Conservation (phyloP, 2,329 filamentous ascomycete species). For the Bimuria novae-zelandiae region DNA sequence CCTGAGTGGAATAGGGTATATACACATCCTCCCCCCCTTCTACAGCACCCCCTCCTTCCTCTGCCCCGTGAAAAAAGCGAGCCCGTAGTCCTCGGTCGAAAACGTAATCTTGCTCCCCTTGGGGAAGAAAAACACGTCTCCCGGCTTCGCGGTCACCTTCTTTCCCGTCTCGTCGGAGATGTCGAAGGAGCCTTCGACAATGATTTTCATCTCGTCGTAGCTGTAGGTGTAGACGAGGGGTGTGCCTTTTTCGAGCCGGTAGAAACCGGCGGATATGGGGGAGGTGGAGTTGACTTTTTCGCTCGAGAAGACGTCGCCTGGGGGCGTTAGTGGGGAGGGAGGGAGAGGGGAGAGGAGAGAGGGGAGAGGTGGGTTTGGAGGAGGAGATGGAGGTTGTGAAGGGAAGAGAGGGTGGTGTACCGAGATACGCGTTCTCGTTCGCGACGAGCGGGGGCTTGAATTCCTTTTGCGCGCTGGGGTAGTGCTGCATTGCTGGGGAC, state of each 20-base stretch:
- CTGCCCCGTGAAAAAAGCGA: slow-evolving; percentile 61
- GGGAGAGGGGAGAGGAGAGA: slow-evolving; percentile 51
- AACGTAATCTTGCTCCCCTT: slow-evolving; percentile 70
- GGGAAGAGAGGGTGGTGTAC: slow-evolving; percentile 27
- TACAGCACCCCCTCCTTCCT: slow-evolving; percentile 41
- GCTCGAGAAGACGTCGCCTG: slow-evolving; percentile 36
- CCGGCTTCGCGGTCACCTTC: slow-evolving; percentile 62
- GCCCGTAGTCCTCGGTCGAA: slow-evolving; percentile 62
- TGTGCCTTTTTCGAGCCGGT: slow-evolving; percentile 69
- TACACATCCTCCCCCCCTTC: background rate
- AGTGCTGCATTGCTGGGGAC: slow-evolving; percentile 55
- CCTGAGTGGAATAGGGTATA: too few relatives aligned
- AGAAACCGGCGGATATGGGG: slow-evolving; percentile 68
- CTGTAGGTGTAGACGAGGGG: slow-evolving; percentile 70
- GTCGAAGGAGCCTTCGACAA: slow-evolving; percentile 68
- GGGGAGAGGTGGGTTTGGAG: background rate
- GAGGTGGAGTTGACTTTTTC: slow-evolving; percentile 60
- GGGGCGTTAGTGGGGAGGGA: background rate
- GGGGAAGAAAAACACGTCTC: slow-evolving; percentile 72
- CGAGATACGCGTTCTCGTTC: slow-evolving; percentile 70
- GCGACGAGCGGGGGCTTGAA: slow-evolving; percentile 69
- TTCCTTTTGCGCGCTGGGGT: slow-evolving; percentile 60
- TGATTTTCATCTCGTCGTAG: slow-evolving; percentile 77
- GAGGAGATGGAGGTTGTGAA: too few relatives aligned
- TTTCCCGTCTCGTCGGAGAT: slow-evolving; percentile 67